These are phyloP conservation scores for Phytopythium vexans DNA, from an alignment of 352 stramenopile species.

Conservation along the genomic window DNA sequence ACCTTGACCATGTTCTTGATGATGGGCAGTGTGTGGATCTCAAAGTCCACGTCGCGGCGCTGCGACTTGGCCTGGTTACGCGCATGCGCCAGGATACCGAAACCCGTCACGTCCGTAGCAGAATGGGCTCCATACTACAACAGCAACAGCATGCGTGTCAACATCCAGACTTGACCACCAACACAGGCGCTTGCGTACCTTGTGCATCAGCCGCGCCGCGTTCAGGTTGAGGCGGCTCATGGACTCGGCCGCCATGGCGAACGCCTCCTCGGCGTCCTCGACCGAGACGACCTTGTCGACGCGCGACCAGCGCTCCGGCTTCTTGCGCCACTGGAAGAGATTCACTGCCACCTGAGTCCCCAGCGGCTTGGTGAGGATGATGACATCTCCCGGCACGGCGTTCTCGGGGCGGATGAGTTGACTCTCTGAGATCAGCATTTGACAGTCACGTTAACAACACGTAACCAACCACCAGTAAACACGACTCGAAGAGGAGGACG, in stretches of 20 bases:
- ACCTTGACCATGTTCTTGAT: constrained; percentile 89
- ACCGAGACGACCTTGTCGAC: constrained; percentile 65
- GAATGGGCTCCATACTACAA: constrained; percentile 86
- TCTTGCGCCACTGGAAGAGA: constrained; percentile 90
- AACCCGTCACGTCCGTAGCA: constrained; percentile 95
- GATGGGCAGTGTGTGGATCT: constrained; percentile 92
- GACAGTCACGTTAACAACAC: not conserved
- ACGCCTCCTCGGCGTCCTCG: constrained; percentile 82
- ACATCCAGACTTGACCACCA: not conserved
- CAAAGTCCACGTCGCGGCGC: constrained; percentile 81
- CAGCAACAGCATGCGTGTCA: constrained; percentile 2
- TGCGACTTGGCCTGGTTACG: constrained; percentile 93
- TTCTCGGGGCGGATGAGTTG: constrained; percentile 90
- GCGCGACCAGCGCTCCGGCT: constrained; percentile 71
- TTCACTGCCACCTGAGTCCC: constrained; percentile 94
- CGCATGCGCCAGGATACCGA: constrained; percentile 93
- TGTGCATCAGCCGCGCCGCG: constrained; percentile 90
- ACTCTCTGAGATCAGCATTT: constrained; percentile 31
- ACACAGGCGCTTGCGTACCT: constrained; percentile 26
- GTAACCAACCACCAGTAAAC: not conserved
- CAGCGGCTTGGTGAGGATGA: constrained; percentile 94
- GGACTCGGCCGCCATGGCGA: constrained; percentile 90
- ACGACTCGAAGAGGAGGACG: constrained; percentile 5
- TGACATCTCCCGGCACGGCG: constrained; percentile 83
- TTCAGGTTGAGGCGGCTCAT: constrained; percentile 94